These are phyloP conservation scores for Yamadazyma conglobata DNA, from an alignment of 1,139 yeast genomes.

Conservation along the genomic window DNA sequence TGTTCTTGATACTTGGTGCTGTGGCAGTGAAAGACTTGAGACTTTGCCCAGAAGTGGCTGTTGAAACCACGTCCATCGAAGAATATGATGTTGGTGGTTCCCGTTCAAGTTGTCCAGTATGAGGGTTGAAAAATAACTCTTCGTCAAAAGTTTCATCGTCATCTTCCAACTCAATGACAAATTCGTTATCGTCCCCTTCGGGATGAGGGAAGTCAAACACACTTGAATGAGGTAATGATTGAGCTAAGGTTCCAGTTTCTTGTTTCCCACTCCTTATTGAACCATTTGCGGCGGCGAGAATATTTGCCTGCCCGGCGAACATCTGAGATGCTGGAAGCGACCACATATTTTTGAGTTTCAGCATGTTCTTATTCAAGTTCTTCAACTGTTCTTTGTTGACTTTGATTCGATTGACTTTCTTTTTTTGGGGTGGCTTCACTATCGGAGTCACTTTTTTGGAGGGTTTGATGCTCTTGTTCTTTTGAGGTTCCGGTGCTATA, in stretches of 20 bases:
- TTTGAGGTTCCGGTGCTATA: slow-evolving; percentile 1
- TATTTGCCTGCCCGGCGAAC: slow-evolving; percentile 11
- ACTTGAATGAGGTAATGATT: slow-evolving; percentile 15
- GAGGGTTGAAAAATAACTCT: slow-evolving; percentile 34
- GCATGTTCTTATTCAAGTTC: slow-evolving; percentile 18
- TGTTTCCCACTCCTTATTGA: not conserved
- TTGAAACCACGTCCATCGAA: slow-evolving; percentile 15
- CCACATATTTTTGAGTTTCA: slow-evolving; percentile 30
- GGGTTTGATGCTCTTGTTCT: slow-evolving; percentile 1
- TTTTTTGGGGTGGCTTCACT: slow-evolving; percentile 4
- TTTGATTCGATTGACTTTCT: slow-evolving; percentile 10
- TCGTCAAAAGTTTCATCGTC: slow-evolving; percentile 19
- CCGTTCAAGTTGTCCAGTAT: slow-evolving; percentile 31
- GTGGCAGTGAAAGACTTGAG: not conserved
- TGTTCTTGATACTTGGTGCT: slow-evolving; percentile 1
- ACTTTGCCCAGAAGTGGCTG: slow-evolving; percentile 1
- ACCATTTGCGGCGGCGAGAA: not conserved
- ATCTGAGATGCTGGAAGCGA: slow-evolving; percentile 30
- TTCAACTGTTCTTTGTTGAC: slow-evolving; percentile 13
- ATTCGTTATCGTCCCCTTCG: slow-evolving; percentile 22
- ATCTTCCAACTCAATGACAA: slow-evolving; percentile 32
- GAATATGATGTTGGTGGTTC: slow-evolving; percentile 32
- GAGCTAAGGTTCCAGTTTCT: slow-evolving; percentile 3
- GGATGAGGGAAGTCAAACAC: slow-evolving; percentile 9
- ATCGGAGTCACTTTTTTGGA: slow-evolving; percentile 1